Conservation (phyloP, 345 rosid genomes). For the Eucalyptus victrix region DNA sequence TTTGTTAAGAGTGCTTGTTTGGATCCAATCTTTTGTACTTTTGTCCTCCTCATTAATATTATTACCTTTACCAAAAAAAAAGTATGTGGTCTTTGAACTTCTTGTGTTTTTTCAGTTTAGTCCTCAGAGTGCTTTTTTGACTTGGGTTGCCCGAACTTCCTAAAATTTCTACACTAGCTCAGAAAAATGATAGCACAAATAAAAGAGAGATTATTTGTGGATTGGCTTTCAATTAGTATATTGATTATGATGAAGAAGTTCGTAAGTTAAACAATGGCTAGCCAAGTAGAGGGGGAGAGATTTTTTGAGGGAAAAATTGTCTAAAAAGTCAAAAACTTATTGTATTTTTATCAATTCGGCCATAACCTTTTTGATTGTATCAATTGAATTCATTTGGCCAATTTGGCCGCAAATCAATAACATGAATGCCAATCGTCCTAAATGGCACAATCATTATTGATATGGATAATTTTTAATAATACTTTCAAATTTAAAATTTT, state of each 20-base stretch:
- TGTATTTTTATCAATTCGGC: too few species aligned
- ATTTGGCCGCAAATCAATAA: neutral
- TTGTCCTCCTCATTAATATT: too few species aligned
- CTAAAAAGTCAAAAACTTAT: too few species aligned
- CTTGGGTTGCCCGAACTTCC: neutral
- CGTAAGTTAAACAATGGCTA: neutral
- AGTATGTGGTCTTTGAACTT: neutral
- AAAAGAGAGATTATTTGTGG: neutral
- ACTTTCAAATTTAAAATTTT: too few species aligned
- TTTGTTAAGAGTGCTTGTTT: too few species aligned
- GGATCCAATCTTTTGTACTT: too few species aligned
- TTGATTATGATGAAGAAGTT: neutral
- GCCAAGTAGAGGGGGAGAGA: neutral
- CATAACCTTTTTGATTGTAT: too few species aligned
- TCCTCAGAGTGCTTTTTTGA: neutral
- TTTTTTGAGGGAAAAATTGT: neutral
- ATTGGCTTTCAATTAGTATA: neutral
- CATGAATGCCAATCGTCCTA: neutral
- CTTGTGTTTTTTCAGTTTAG: neutral
- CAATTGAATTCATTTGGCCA: neutral
- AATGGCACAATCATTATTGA: too few species aligned
- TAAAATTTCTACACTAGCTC: neutral
- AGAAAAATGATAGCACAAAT: neutral
- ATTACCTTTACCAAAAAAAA: too few species aligned
- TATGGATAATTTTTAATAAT: accelerated